phyloP scores from a whole-genome alignment of 257 asterid species.

The Solanum pennellii region DNA sequence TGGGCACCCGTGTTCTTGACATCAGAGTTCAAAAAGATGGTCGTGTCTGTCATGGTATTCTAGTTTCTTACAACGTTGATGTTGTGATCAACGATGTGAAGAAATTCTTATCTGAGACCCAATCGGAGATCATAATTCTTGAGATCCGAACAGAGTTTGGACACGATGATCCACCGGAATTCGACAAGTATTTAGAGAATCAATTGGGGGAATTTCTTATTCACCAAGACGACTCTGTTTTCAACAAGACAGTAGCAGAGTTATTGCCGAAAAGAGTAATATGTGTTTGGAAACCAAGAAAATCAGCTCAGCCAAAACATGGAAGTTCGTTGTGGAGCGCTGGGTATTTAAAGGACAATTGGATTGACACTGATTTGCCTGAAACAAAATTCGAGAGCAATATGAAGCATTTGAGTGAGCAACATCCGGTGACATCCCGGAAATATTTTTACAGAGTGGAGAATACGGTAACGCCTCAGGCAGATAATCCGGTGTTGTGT shows the following conservation, averaged over 20 bases:
- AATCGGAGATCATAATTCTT: constrained; percentile 59
- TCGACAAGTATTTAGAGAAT: constrained; percentile 50
- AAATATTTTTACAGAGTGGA: constrained; percentile 78
- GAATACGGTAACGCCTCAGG: constrained; percentile 91
- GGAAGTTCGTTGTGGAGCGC: constrained; percentile 63
- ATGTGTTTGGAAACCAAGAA: constrained; percentile 87
- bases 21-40: constrained; percentile 72
- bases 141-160: constrained; percentile 89
- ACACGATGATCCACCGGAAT: constrained; percentile 75
- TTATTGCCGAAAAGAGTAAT: constrained; percentile 65
- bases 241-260: constrained; percentile 47
- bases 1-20: constrained; percentile 66
- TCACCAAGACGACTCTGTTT: constrained; percentile 57
- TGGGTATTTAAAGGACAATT: constrained; percentile 57
- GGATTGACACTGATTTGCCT: constrained; percentile 86
- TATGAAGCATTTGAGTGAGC: constrained; percentile 54
- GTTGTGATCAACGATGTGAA: constrained; percentile 52
- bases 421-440: constrained; percentile 37
- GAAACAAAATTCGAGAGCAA: constrained; percentile 82
- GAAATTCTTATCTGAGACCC: constrained; percentile 51
- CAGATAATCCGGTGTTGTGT: constrained; percentile 73
- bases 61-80: constrained; percentile 44
- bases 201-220: constrained; percentile 60
- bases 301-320: constrained; percentile 36
- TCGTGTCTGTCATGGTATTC: constrained; percentile 71